Conservation (phyloP, 306 rosid species). For the Quercus engelmannii region DNA sequence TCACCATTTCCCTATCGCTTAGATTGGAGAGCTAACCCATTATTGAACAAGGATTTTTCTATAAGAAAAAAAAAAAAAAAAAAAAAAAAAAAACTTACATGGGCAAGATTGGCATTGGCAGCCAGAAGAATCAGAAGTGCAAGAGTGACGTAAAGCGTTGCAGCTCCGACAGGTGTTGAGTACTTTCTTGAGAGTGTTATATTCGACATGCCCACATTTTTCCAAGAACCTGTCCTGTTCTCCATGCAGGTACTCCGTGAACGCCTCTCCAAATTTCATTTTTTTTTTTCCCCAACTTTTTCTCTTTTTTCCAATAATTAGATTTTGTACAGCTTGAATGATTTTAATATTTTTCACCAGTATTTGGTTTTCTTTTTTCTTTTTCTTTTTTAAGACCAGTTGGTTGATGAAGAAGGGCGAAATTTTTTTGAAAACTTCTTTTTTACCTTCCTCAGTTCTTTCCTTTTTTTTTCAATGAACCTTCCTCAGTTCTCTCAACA, state of each 20-base stretch:
- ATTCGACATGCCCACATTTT: slow-evolving; percentile 69
- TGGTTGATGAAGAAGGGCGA: no score
- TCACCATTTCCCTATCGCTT: background rate
- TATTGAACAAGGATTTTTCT: background rate
- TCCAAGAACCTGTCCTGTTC: slow-evolving; percentile 53
- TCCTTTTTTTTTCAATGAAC: no score
- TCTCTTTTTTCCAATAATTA: background rate
- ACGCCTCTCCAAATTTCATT: slow-evolving; percentile 81
- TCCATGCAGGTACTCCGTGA: slow-evolving; percentile 58
- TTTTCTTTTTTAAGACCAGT: no score
- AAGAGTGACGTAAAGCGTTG: slow-evolving; percentile 22
- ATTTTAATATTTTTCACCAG: no score
- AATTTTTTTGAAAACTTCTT: no score
- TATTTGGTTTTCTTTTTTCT: no score
- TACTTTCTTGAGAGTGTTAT: slow-evolving; percentile 71
- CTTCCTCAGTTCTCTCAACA: no score
- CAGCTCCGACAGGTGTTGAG: slow-evolving; percentile 62
- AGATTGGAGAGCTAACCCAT: background rate
- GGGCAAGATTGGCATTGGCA: slow-evolving; percentile 74
- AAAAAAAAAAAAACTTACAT: slow-evolving; percentile 22
- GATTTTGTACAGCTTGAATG: no score
- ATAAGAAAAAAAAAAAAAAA: background rate
- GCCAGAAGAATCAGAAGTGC: slow-evolving; percentile 32
- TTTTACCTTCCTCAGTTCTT: no score
- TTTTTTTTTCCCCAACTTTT: background rate